These are phyloP conservation scores for Incumbomyces delicatus DNA, from an alignment of 2,329 filamentous ascomycete genomes.

Conservation along the genomic window DNA sequence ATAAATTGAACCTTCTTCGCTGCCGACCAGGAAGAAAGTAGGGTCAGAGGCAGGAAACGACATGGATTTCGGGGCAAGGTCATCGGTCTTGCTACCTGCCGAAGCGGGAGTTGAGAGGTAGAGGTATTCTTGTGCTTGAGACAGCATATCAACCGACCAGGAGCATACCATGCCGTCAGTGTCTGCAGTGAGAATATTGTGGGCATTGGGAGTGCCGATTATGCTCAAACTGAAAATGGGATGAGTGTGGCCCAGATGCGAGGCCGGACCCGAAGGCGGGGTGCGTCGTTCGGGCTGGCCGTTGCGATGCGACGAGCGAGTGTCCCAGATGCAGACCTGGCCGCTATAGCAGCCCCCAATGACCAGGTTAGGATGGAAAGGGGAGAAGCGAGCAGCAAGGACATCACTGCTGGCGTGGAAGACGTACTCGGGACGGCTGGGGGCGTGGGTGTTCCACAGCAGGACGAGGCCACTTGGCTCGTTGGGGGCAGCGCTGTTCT, in stretches of 20 bases:
- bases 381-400: slow-evolving; percentile 92
- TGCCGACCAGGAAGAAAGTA: slow-evolving; percentile 94
- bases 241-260: slow-evolving; percentile 70
- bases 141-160: slow-evolving; percentile 97
- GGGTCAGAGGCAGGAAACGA: slow-evolving; percentile 91
- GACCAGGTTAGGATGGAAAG: slow-evolving; percentile 92
- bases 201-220: slow-evolving; percentile 94
- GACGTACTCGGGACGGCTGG: slow-evolving; percentile 87
- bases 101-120: slow-evolving; percentile 78
- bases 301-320: slow-evolving; percentile 62
- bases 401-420: slow-evolving; percentile 96
- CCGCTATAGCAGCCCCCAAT: slow-evolving; percentile 94
- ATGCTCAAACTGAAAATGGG: slow-evolving; percentile 93
- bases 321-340: slow-evolving; percentile 95
- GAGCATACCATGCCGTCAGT: slow-evolving; percentile 95
- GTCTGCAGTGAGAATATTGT: slow-evolving; percentile 95
- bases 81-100: slow-evolving; percentile 65
- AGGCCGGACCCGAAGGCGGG: slow-evolving; percentile 65
- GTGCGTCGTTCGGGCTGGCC: slow-evolving; percentile 82
- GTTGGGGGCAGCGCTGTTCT: slow-evolving; percentile 88
- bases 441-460: slow-evolving; percentile 94
- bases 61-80: slow-evolving; percentile 88
- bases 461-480: slow-evolving; percentile 89
- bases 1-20: slow-evolving; percentile 92
- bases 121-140: slow-evolving; percentile 88